Base-by-base conservation (phyloP, 768 basidiomycete species). In the Pleurotus pulmonarius region DNA sequence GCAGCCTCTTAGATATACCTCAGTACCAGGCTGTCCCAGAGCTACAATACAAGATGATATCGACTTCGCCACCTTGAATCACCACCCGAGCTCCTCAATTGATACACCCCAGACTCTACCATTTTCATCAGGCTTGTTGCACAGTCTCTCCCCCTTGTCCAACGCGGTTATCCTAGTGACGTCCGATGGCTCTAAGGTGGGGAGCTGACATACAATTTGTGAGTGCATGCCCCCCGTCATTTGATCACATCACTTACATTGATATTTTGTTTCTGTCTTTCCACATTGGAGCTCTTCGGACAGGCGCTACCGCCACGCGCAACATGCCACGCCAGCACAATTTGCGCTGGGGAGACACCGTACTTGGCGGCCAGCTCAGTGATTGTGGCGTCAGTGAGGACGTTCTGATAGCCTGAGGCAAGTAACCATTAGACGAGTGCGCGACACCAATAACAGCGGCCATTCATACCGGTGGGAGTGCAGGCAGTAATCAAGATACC, bases 241-340 rank as follows among this genome's bases (percentile, higher is more conserved):
- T n/a, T n/a, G n/a, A n/a, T n/a, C n/a, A n/a, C n/a, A n/a, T n/a
- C n/a, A n/a, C 74, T 46, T 54, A 81, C 81, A 20, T 64, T 74
- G 38, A 83, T 56, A 57, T 83, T 83, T 56, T 77, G 74, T 62
- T 73, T 75, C 66, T 83, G 81, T 46, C 76, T 69, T 20, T 73
- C 73, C 18, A 64, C 63, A 56, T 81, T 72, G 16, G 68, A 67
- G 54, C 79, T 81, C 69, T 79, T 81, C 3, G 82, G 80, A 3
- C 82, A 67, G 4, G 75, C 70, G 16, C 72, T 64, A 5, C 72
- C 73, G 0, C 76, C 75, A 24, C 80, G 67, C 11, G 74, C 70
- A 39, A 82, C 46, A 60, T 81, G 77, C 82, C 82, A 84, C 0
- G 77, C 75, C 6, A 84, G 65, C 20, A 75, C 73, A 38, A 85